A percentile compares a stretch with the other conserved stretches of the same genome.
Evolutionary conservation across 371 early-diverging fungal species (phyloP).

Genomic region (Lichtheimia corymbifera): DNA sequence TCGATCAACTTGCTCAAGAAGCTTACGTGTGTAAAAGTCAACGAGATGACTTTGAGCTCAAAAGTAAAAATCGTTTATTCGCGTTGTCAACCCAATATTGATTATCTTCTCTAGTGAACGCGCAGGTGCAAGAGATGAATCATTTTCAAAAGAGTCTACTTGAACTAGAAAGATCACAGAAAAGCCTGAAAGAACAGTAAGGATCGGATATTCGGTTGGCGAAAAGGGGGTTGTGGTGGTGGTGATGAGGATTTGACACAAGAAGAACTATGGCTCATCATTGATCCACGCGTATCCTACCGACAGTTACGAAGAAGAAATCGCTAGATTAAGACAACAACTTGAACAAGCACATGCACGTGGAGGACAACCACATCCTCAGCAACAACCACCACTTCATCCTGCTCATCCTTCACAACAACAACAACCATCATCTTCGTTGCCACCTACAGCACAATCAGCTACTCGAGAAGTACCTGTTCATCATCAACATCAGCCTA

Average conservation of each 20-base stretch:
- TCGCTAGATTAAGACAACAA: slow-evolving; percentile 31
- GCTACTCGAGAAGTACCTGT: background rate
- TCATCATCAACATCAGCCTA: slow-evolving; percentile 19
- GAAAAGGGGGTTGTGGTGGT: too few species aligned
- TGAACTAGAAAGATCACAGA: slow-evolving; percentile 76
- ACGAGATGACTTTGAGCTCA: slow-evolving; percentile 83
- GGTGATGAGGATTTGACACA: background rate
- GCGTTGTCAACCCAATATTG: background rate
- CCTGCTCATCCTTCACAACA: slow-evolving; percentile 3
- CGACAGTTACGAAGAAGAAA: slow-evolving; percentile 34
- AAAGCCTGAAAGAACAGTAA: slow-evolving; percentile 64
- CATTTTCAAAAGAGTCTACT: slow-evolving; percentile 68
- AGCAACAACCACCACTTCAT: background rate
- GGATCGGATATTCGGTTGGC: background rate
- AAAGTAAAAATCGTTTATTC: slow-evolving; percentile 50
- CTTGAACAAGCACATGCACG: slow-evolving; percentile 21
- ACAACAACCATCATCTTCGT: slow-evolving; percentile 5
- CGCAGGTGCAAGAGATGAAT: slow-evolving; percentile 72
- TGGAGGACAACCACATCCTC: background rate
- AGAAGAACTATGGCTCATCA: too few species aligned
- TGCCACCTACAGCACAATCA: background rate
- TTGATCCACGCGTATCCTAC: background rate
- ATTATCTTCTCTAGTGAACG: slow-evolving; percentile 35
- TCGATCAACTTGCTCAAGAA: slow-evolving; percentile 75
- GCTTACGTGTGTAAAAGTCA: slow-evolving; percentile 64